Base-by-base conservation (phyloP, 495 filamentous ascomycete species). In the Aspergillus conjunctus region DNA sequence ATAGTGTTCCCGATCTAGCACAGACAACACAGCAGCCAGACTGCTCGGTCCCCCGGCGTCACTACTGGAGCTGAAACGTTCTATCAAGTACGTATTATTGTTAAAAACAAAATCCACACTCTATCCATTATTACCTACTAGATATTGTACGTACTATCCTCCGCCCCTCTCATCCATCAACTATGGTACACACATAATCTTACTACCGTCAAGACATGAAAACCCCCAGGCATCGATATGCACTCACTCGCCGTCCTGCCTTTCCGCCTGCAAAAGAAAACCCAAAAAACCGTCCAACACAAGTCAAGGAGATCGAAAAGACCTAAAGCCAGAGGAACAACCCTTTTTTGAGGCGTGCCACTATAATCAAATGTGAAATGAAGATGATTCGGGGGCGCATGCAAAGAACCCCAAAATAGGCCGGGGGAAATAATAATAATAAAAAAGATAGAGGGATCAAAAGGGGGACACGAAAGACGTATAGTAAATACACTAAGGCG, bases 401-500 rank as follows among this genome's bases (percentile, higher is more conserved):
- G 52, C 52, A 51, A 65, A 67, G 66, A 63, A 49, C 58, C 58
- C 61, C 64, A 63, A 34, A 65, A 65, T 11, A 43, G 62, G 63
- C 58, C 54, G 56, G 48, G 30, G 26, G 17, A 37, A 55, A 32
- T 34, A 17, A 45, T 15, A 41, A 43, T 15, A 39, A 9, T 31
- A 48, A 43, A 18, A 43, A 41, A 37, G 20, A 54, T 9, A 44
- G 46, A 49, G 26, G 22, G 11, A 39, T 17, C 9, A 52, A 32
- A 54, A 33, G 55, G 49, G 18, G 33, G 41, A 26, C 32, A 32
- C 12, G 26, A 41, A 58, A 64, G 49, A 66, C 67, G 56, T 67
- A 61, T 71, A 70, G 64, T 75, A 76, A 72, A 71, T 77, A 77
- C 75, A 77, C 62, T 56, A 59, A 64, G 61, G 67, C 63, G 65